phyloP scores from a whole-genome alignment of 148 eudicot species.

The Vaccinium myrtillus region DNA sequence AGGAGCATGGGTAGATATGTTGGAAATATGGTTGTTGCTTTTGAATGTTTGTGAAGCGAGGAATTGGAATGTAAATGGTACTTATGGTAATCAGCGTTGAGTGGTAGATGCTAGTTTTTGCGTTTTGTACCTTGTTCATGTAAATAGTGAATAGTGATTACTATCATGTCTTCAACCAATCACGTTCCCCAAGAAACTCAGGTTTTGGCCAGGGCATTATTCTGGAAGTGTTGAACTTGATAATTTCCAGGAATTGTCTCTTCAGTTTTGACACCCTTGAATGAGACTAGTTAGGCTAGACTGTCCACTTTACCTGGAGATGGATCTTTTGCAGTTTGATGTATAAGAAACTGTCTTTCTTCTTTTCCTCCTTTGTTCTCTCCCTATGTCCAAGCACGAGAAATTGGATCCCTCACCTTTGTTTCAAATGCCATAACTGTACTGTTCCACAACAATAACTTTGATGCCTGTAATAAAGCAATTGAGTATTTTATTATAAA shows the following conservation, averaged over 20 bases:
- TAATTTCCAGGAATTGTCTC: not conserved
- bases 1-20: not conserved
- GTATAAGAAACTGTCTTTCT: not conserved
- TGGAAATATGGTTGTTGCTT: not conserved
- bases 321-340: not conserved
- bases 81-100: not conserved
- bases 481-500: not conserved
- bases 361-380: too few relatives aligned
- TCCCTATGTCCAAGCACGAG: not conserved
- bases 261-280: not conserved
- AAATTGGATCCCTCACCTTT: not conserved
- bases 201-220: not conserved
- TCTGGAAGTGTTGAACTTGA: not conserved
- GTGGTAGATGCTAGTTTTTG: not conserved
- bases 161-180: not conserved
- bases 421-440: not conserved
- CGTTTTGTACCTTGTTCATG: not conserved
- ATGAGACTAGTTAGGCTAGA: not conserved
- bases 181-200: not conserved
- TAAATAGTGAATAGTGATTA: not conserved
- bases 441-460: not conserved
- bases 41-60: constrained; percentile 8
- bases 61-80: not conserved
- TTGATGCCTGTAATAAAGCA: constrained; percentile 4
- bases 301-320: not conserved